Conservation (phyloP, 495 filamentous ascomycete species). For the Hypoxylon subgilvum region DNA sequence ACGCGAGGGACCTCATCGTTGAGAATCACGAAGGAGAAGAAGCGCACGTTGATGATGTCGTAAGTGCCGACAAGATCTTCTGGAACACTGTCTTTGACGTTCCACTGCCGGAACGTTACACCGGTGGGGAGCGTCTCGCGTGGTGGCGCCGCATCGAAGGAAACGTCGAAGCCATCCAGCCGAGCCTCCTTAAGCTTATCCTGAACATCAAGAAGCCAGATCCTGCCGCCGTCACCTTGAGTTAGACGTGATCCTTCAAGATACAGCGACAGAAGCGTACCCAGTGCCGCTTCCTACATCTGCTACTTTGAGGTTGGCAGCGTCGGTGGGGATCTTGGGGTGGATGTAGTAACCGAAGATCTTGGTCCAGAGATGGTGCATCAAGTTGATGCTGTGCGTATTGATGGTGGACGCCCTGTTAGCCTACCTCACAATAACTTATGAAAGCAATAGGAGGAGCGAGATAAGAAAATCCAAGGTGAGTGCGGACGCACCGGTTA, state of each 20-base stretch:
- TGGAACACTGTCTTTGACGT: constrained; percentile 1
- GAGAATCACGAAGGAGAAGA: constrained; percentile 9
- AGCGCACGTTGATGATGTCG: constrained; percentile 15
- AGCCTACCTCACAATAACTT: no score
- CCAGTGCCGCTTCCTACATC: constrained; percentile 13
- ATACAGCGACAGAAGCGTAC: no score
- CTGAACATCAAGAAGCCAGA: no score
- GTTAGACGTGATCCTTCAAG: no score
- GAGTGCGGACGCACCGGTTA: neutral
- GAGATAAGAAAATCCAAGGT: neutral
- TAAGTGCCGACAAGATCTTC: constrained; percentile 11
- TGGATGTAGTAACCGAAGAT: constrained; percentile 14
- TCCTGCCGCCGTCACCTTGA: no score
- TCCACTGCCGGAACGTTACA: constrained; percentile 2
- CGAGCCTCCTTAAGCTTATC: no score
- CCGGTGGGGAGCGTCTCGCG: constrained; percentile 5
- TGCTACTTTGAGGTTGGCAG: constrained; percentile 3
- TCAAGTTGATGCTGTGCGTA: constrained; percentile 15
- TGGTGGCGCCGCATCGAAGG: constrained; percentile 10
- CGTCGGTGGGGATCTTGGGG: constrained; percentile 4
- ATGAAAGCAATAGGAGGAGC: neutral
- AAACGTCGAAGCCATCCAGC: no score
- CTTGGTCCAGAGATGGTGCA: constrained; percentile 15
- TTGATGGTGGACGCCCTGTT: no score
- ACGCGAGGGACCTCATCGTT: constrained; percentile 6